phyloP scores from a whole-genome alignment of 768 basidiomycete genomes.

The Megacollybia marginata region DNA sequence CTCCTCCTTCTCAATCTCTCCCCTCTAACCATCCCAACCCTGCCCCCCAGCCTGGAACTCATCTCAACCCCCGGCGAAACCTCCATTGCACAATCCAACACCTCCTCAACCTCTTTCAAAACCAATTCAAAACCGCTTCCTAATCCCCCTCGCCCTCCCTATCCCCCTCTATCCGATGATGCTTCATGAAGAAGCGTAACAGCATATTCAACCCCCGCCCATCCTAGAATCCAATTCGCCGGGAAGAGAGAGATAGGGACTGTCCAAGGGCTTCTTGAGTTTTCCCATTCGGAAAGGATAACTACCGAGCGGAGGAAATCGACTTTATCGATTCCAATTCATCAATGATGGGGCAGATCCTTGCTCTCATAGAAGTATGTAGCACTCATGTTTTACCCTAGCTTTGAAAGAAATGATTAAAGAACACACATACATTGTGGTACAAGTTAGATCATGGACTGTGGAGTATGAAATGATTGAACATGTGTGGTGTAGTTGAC shows the following conservation, averaged over 20 bases:
- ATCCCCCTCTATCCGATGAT: conserved; percentile 21
- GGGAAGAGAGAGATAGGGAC: conserved; percentile 40
- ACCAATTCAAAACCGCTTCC: conserved; percentile 37
- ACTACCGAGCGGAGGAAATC: no score
- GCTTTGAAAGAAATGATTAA: no score
- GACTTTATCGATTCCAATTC: conserved; percentile 17
- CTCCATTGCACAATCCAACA: conserved; percentile 41
- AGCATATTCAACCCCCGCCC: conserved; percentile 63
- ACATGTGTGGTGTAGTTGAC: no score
- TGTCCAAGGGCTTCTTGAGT: not conserved
- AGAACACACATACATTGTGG: no score
- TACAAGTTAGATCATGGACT: no score
- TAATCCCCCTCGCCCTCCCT: conserved; percentile 37
- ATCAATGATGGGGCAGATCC: conserved; percentile 50
- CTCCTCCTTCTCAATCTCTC: no score
- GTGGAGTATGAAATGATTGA: no score
- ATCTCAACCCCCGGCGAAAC: conserved; percentile 52
- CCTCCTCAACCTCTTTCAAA: no score
- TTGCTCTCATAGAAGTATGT: no score
- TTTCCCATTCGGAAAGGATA: no score
- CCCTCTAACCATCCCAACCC: conserved; percentile 62
- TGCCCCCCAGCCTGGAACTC: conserved; percentile 59
- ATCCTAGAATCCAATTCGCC: conserved; percentile 60
- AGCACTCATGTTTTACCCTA: no score
- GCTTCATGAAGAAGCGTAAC: conserved; percentile 60